phyloP scores from a whole-genome alignment of 352 stramenopile species.

The Globisporangium uncinulatum region DNA sequence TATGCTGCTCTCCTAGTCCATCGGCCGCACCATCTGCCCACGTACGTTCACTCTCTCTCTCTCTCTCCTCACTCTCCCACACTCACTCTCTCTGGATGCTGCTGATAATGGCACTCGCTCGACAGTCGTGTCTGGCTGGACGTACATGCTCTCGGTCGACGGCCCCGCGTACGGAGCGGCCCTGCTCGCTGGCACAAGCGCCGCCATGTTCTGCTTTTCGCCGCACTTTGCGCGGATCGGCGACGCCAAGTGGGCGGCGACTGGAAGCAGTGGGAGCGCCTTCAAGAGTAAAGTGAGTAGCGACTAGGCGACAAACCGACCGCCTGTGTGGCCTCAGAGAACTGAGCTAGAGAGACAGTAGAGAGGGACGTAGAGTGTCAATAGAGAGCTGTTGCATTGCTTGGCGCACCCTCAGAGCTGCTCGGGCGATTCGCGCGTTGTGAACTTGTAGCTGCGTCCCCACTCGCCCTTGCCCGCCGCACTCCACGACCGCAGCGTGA shows the following conservation, averaged over 20 bases:
- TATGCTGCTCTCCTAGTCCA: slow-evolving; percentile 30
- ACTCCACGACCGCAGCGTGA: slow-evolving; percentile 58
- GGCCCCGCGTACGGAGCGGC: slow-evolving; percentile 63
- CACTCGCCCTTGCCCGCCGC: slow-evolving; percentile 54
- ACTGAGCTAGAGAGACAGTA: too few species aligned
- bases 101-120: not conserved
- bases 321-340: too few species aligned
- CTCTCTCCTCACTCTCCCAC: not conserved
- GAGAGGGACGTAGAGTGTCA: not conserved
- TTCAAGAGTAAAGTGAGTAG: slow-evolving; percentile 24
- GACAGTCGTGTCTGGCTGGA: slow-evolving; percentile 77
- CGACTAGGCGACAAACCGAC: slow-evolving; percentile 16
- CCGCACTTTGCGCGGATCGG: slow-evolving; percentile 44
- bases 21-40: slow-evolving; percentile 70
- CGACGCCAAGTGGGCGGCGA: slow-evolving; percentile 12
- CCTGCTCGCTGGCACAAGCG: slow-evolving; percentile 49
- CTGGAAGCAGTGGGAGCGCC: too few species aligned
- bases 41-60: slow-evolving; percentile 33
- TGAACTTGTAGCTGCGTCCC: slow-evolving; percentile 30
- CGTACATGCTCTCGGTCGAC: slow-evolving; percentile 64
- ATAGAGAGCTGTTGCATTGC: not conserved
- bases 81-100: not conserved
- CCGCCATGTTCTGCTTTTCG: slow-evolving; percentile 60
- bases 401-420: not conserved
- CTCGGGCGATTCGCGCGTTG: slow-evolving; percentile 31